Percentiles rank a stretch among this genome's conserved stretches.
phyloP scores from a whole-genome alignment of 2,329 filamentous ascomycete species.

The Calycina marina region DNA sequence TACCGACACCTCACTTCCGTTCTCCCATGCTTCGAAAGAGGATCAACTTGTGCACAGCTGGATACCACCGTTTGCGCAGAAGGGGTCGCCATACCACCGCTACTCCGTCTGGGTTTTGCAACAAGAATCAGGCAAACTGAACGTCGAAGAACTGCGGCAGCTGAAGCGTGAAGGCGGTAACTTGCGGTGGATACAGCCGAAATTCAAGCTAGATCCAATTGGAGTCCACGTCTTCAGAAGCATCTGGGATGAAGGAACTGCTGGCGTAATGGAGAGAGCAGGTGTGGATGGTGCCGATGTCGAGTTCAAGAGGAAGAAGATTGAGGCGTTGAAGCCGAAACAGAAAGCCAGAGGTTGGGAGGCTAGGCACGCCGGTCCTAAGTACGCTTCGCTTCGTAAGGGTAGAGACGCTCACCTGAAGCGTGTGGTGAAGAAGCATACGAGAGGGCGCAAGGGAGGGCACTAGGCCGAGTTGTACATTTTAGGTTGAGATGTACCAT shows the following conservation, averaged over 20 bases:
- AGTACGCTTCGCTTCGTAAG: conserved; percentile 36
- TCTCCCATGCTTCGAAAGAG: conserved; percentile 40
- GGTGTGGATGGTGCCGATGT: conserved; percentile 63
- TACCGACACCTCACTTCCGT: conserved; percentile 44
- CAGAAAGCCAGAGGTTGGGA: conserved; percentile 51
- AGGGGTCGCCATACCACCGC: conserved; percentile 83
- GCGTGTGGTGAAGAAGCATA: too few relatives aligned
- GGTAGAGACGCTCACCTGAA: too few relatives aligned
- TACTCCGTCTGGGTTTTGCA: conserved; percentile 72
- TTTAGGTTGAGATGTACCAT: too few relatives aligned
- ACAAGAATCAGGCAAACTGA: conserved; percentile 51
- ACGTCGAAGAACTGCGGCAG: conserved; percentile 41
- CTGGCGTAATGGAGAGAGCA: conserved; percentile 72
- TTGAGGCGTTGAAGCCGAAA: conserved; percentile 50
- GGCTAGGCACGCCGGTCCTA: conserved; percentile 47
- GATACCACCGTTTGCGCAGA: conserved; percentile 76
- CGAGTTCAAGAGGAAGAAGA: conserved; percentile 70
- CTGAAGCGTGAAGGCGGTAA: conserved; percentile 54
- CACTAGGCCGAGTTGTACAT: too few relatives aligned
- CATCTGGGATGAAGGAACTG: conserved; percentile 78
- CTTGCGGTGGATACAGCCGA: conserved; percentile 59
- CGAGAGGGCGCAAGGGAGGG: too few relatives aligned
- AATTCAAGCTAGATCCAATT: conserved; percentile 54
- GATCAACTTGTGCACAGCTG: conserved; percentile 63
- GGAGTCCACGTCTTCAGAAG: conserved; percentile 81